A percentile compares a stretch with the other conserved stretches of the same genome.
These are phyloP conservation scores for Wickerhamomyces xylosicus DNA, from an alignment of 805 yeast genomes.

Conservation along the genomic window DNA sequence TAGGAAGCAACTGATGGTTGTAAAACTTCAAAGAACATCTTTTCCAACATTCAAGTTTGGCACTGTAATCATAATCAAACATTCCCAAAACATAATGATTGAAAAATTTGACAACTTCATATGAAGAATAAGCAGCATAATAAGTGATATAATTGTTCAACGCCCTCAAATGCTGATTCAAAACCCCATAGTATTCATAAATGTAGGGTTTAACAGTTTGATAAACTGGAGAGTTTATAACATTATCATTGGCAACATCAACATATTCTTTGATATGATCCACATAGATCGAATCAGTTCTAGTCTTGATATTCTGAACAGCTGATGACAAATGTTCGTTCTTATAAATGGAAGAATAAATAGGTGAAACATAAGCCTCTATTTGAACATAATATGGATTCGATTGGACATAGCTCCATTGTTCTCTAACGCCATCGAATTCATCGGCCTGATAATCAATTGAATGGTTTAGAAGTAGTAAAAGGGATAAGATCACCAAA, in stretches of 20 bases:
- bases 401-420: conserved; percentile 7
- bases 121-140: background rate
- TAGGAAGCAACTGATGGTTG: background rate
- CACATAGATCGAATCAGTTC: conserved; percentile 5
- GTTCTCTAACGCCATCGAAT: conserved; percentile 15
- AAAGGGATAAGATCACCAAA: conserved; percentile 7
- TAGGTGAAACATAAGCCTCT: conserved; percentile 10
- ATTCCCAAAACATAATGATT: background rate
- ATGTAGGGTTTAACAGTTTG: background rate
- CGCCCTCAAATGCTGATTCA: background rate
- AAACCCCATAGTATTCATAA: background rate
- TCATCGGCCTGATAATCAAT: conserved; percentile 15
- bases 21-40: background rate
- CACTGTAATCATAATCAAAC: background rate
- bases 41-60: background rate
- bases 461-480: conserved; percentile 7
- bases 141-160: background rate
- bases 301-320: background rate
- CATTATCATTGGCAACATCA: conserved; percentile 1
- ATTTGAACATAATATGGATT: conserved; percentile 13
- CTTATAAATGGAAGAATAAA: conserved; percentile 2
- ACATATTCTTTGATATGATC: conserved; percentile 9
- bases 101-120: background rate
- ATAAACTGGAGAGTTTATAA: conserved; percentile 4
- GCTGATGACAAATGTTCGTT: conserved; percentile 8